These are phyloP conservation scores for thale cress (Arabidopsis thaliana) DNA, from an alignment of 345 rosid genomes.

Conservation along the genomic window DNA sequence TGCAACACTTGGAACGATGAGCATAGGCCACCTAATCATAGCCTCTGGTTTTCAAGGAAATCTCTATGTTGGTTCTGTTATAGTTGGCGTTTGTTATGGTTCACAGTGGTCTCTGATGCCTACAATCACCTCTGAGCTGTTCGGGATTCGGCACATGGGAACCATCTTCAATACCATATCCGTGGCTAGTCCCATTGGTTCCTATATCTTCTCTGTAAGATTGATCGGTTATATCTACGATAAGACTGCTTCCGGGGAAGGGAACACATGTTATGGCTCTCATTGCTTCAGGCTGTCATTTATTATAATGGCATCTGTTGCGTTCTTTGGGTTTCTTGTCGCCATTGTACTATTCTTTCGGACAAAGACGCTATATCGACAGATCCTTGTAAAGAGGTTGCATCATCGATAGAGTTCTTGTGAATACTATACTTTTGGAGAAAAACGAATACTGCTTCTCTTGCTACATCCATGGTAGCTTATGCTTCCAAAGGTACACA, in stretches of 20 bases:
- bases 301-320: constrained; percentile 72
- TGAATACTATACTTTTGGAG: constrained; percentile 10
- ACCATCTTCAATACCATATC: constrained; percentile 88
- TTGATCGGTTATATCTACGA: constrained; percentile 80
- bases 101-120: constrained; percentile 92
- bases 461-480: constrained; percentile 4
- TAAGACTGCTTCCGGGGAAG: constrained; percentile 55
- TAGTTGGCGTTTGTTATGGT: constrained; percentile 86
- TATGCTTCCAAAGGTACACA: constrained; percentile 20
- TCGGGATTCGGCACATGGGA: constrained; percentile 82
- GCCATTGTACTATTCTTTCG: constrained; percentile 57
- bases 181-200: constrained; percentile 83
- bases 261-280: constrained; percentile 62
- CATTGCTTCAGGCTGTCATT: constrained; percentile 80
- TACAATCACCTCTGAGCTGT: constrained; percentile 71
- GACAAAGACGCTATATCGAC: constrained; percentile 65
- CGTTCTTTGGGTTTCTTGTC: constrained; percentile 64
- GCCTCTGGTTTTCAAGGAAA: constrained; percentile 72
- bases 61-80: constrained; percentile 67
- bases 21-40: constrained; percentile 66
- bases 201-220: constrained; percentile 82
- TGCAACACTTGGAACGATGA: constrained; percentile 63
- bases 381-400: constrained; percentile 56
- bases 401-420: constrained; percentile 36
- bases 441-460: constrained; percentile 3